A percentile compares a stretch with the other conserved stretches of the same genome.
Conservation (phyloP, 805 yeast genomes). For the Saccharomycodes ludwigii region DNA sequence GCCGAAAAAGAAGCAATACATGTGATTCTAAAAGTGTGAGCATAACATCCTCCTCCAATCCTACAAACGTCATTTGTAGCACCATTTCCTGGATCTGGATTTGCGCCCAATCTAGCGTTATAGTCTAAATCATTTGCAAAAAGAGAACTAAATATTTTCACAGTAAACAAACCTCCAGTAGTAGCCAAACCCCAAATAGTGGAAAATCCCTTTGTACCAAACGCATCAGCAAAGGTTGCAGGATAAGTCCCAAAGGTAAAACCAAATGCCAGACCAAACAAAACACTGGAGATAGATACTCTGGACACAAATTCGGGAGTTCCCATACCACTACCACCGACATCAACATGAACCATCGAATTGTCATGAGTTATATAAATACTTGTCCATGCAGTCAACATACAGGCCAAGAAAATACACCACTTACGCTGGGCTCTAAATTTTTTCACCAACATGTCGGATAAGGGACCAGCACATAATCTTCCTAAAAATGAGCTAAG, state of each 20-base stretch:
- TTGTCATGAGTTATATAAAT: neutral
- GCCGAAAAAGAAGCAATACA: slow-evolving; percentile 14
- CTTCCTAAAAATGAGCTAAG: slow-evolving; percentile 56
- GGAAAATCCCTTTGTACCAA: slow-evolving; percentile 56
- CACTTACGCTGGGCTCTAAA: slow-evolving; percentile 49
- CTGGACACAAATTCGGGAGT: slow-evolving; percentile 24
- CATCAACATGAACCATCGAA: neutral
- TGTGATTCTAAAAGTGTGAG: slow-evolving; percentile 26
- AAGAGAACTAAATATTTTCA: slow-evolving; percentile 40
- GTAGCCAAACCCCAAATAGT: slow-evolving; percentile 69
- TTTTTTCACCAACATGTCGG: slow-evolving; percentile 45
- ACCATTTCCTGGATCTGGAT: slow-evolving; percentile 29
- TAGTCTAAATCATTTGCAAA: slow-evolving; percentile 38
- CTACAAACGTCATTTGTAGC: slow-evolving; percentile 26
- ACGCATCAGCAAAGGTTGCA: slow-evolving; percentile 58
- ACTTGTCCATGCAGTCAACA: slow-evolving; percentile 1
- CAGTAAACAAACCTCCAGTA: slow-evolving; percentile 51
- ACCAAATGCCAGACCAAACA: slow-evolving; percentile 60
- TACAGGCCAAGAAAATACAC: slow-evolving; percentile 37
- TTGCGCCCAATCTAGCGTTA: slow-evolving; percentile 19
- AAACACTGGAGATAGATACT: slow-evolving; percentile 36
- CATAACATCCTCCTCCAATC: slow-evolving; percentile 36
- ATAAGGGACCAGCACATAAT: slow-evolving; percentile 48
- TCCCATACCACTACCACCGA: slow-evolving; percentile 1
- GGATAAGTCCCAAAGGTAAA: slow-evolving; percentile 64